A percentile compares a stretch with the other conserved stretches of the same genome.
Evolutionary conservation across 495 filamentous ascomycete genomes (phyloP).

Genomic region (Penicillium cinerascens): DNA sequence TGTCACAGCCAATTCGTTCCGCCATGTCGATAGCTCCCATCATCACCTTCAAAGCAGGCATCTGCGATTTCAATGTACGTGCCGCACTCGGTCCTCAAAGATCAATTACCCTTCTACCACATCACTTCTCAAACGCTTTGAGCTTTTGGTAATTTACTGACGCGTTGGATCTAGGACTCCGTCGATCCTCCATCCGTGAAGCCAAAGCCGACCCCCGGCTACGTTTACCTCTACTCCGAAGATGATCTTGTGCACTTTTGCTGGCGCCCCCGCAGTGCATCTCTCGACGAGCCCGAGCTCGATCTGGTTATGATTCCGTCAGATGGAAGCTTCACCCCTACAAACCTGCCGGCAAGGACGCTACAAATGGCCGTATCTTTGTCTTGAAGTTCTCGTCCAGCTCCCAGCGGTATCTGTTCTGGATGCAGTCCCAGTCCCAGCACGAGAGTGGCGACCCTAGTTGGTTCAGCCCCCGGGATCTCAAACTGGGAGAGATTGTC

Average conservation of each 20-base stretch:
- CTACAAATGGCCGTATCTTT: conserved; percentile 87
- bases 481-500: conserved; percentile 79
- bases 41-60: conserved; percentile 96
- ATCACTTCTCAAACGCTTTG: background rate
- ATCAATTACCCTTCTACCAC: background rate
- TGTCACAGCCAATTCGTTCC: conserved; percentile 1
- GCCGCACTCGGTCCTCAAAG: conserved; percentile 2
- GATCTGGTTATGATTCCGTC: conserved; percentile 88
- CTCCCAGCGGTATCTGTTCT: conserved; percentile 88
- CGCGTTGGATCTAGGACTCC: conserved; percentile 44
- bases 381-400: conserved; percentile 93
- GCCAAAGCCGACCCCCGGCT: conserved; percentile 69
- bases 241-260: conserved; percentile 97
- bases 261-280: conserved; percentile 72
- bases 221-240: conserved; percentile 90
- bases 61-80: conserved; percentile 81
- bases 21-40: conserved; percentile 78
- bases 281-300: conserved; percentile 65
- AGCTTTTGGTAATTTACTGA: conserved; percentile 8
- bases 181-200: conserved; percentile 62
- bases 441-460: conserved; percentile 64
- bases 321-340: conserved; percentile 82
- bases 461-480: conserved; percentile 78
- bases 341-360: conserved; percentile 53
- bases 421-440: conserved; percentile 88